Base-by-base conservation (phyloP, 2,329 filamentous ascomycete genomes). In the Pseudogymnoascus sp. region DNA sequence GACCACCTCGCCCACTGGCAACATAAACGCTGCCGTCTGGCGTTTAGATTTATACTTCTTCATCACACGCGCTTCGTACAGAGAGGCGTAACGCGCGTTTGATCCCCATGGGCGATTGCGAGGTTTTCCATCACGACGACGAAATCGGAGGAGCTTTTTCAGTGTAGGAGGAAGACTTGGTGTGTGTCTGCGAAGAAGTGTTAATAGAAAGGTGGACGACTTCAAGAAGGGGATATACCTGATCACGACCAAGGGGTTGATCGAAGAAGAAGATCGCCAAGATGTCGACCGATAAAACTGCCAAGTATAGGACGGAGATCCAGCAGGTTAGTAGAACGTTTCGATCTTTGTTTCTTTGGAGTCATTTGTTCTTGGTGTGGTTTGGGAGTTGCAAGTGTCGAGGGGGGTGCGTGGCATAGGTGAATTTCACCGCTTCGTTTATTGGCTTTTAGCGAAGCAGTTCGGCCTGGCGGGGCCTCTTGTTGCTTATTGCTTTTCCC, bases 291-390 rank as follows among this genome's bases (percentile, higher is more conserved):
- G 80, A 83, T 70, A 81, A 82, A 72, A 83, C 83, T 71, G 87
- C 84, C 76, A 97, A 97, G 77, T 99, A 97, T 77, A 87, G 93
- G 75, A 92, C 96, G 79, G 95, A 99, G 82, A 99, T 99, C 78
- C 95, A 96, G 78, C 93, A 96, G 89, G 90, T 93, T 75, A 78
- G 87, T 77, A 17, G 31, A 11, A 11, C 9, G 19, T 35, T 62
- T 63, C 21, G 23, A 38, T 6, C 64, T 38, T 37, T 60, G n/a
- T 59, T 59, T 21, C 53, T 37, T 37, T 23, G 13, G 21, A 26
- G 42, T 46, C 21, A n/a, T 46, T 46, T 46, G 21, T 46, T 46
- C 6, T n/a, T 29, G 23, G 44, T 23, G 4, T 7, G 7, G 13
- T 29, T 50, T 50, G 44, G 21, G 23, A 50, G 44, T n/a, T 46